Base-by-base conservation (phyloP, 2,329 filamentous ascomycete species). In the Lojkania enalia region DNA sequence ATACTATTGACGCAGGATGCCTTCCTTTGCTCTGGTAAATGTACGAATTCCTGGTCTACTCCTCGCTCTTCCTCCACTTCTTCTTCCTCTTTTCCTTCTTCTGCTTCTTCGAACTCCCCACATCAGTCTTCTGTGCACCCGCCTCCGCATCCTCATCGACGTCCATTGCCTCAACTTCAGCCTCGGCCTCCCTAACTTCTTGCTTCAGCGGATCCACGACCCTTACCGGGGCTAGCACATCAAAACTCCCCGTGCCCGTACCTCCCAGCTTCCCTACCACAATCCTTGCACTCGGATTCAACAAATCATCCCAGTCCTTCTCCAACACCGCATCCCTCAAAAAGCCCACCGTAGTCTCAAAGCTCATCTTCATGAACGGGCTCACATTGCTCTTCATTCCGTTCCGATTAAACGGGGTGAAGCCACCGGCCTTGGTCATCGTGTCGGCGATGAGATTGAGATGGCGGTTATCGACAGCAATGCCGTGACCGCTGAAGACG, bases 301-400 rank as follows among this genome's bases (percentile, higher is more conserved):
- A 83, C 49, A 99, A 75, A 61, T 94, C 87, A 70, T 99, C 94
- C 79, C 84, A 89, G 70, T 97, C 94, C 38, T 88, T 85, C 63
- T 95, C 90, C 46, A 95, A 76, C 19, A 96, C 86, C 1, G 94
- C 91, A 65, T 97, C 94, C 70, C 88, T 91, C 62, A 99, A 78
- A 77, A 96, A 96, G 1, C 87, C 86, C 29, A 97, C 81, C 2
- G 94, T 99, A 3, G 94, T 99, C 80, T 99, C 94, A 74, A 97
- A 99, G 70, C 89, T 95, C 92, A 97, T 97, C 80, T 97, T 97
- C 73, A 94, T 92, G 59, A 99, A 92, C 0, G 94, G 90, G 55
- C 86, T 91, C 20, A 92, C 86, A 62, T 89, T 91, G 54, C 88
- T 85, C 64, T 84, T 85, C 49, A 99, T 77, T 1, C 92, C 94